phyloP scores from a whole-genome alignment of 768 basidiomycete species.

The Pilatotrama ljubarskyi region DNA sequence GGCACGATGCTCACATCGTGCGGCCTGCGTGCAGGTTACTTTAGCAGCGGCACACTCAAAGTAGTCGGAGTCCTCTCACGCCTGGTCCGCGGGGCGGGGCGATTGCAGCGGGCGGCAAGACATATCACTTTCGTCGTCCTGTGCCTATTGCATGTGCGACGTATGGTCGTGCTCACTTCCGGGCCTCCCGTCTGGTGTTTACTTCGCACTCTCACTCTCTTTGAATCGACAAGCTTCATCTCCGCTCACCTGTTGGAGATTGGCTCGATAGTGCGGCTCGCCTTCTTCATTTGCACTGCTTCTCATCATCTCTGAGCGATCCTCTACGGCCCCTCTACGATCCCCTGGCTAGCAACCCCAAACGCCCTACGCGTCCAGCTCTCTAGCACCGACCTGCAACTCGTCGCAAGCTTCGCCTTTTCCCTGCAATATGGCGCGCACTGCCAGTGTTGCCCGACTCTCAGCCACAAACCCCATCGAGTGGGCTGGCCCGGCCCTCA shows the following conservation, averaged over 20 bases:
- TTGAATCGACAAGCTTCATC: not conserved
- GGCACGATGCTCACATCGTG: not conserved
- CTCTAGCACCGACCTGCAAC: slow-evolving; percentile 3
- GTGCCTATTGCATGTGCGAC: slow-evolving; percentile 6
- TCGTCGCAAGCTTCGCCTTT: not conserved
- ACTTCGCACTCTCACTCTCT: not conserved
- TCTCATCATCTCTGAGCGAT: slow-evolving; percentile 5
- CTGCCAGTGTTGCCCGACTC: not conserved
- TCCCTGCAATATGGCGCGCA: not conserved
- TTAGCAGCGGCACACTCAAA: not conserved
- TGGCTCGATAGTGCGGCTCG: not conserved
- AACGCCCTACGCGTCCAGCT: not conserved
- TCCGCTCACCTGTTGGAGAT: slow-evolving; percentile 1
- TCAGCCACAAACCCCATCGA: slow-evolving; percentile 15
- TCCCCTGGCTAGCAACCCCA: slow-evolving; percentile 2
- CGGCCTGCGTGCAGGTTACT: not conserved
- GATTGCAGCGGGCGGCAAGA: not conserved
- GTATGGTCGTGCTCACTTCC: slow-evolving; percentile 11
- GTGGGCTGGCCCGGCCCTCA: not conserved
- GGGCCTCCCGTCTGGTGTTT: not conserved
- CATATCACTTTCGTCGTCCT: not conserved
- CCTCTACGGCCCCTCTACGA: slow-evolving; percentile 12
- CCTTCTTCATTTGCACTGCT: slow-evolving; percentile 3
- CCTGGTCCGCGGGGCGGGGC: not conserved
- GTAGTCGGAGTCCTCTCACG: not conserved